Conservation (phyloP, 805 yeast genomes). For the Pichia nakasei region DNA sequence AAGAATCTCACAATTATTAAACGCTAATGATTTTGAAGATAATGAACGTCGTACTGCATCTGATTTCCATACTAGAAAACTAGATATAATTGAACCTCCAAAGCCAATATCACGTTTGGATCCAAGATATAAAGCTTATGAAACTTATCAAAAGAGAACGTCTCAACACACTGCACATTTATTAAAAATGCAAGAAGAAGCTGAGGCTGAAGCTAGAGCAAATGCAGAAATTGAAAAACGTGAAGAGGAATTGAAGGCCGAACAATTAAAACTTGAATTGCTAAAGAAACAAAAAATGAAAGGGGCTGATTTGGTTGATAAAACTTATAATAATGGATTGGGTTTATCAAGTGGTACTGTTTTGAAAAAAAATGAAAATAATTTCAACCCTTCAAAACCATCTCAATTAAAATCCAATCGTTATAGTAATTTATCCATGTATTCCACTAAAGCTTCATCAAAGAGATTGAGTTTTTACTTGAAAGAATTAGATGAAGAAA, state of each 20-base stretch:
- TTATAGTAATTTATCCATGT: slow-evolving; percentile 61
- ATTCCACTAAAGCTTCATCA: slow-evolving; percentile 59
- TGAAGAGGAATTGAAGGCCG: slow-evolving; percentile 8
- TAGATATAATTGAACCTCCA: slow-evolving; percentile 32
- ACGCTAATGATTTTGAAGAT: slow-evolving; percentile 36
- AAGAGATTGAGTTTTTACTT: slow-evolving; percentile 44
- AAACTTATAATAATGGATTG: slow-evolving; percentile 2
- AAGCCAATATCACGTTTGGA: slow-evolving; percentile 50
- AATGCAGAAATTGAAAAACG: slow-evolving; percentile 9
- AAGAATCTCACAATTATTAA: slow-evolving; percentile 31
- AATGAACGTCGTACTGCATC: slow-evolving; percentile 40
- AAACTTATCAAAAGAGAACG: slow-evolving; percentile 33
- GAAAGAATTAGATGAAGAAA: slow-evolving; percentile 19
- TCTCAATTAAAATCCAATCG: slow-evolving; percentile 39
- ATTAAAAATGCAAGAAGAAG: slow-evolving; percentile 20
- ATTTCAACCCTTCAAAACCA: slow-evolving; percentile 28
- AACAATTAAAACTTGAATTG: slow-evolving; percentile 7
- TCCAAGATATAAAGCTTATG: slow-evolving; percentile 46
- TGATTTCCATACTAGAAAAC: slow-evolving; percentile 22
- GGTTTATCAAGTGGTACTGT: slow-evolving; percentile 12
- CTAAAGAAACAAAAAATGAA: slow-evolving; percentile 1
- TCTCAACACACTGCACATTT: slow-evolving; percentile 35
- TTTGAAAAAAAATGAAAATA: slow-evolving; percentile 19
- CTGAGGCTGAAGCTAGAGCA: slow-evolving; percentile 12
- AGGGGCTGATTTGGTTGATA: slow-evolving; percentile 7